These are phyloP conservation scores for Phialophora macrospora DNA, from an alignment of 2,329 filamentous ascomycete genomes.

Conservation along the genomic window DNA sequence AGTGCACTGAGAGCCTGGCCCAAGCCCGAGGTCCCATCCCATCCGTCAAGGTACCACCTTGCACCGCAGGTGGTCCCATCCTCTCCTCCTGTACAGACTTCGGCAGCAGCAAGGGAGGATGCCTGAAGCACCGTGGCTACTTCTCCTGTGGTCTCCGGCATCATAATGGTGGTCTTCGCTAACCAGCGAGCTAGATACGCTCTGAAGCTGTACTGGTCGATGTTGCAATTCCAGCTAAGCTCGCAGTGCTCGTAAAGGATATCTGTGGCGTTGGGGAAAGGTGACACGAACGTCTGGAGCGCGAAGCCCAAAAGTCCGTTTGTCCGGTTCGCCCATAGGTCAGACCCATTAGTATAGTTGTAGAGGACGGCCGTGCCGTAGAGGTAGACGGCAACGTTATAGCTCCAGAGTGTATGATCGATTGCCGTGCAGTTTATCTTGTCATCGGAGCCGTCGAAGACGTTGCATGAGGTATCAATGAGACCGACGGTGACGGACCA, in stretches of 20 bases:
- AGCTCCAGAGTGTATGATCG: constrained; percentile 67
- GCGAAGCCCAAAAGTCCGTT: constrained; percentile 45
- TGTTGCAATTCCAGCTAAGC: constrained; percentile 58
- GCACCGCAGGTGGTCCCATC: constrained; percentile 66
- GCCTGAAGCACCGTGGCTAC: constrained; percentile 55
- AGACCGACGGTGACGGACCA: constrained; percentile 61
- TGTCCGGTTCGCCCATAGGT: background rate
- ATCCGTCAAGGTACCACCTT: constrained; percentile 61
- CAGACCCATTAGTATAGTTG: constrained; percentile 62
- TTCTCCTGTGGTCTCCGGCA: constrained; percentile 57
- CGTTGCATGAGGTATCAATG: constrained; percentile 64
- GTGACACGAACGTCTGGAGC: constrained; percentile 54
- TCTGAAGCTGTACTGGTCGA: constrained; percentile 69
- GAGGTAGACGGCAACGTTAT: constrained; percentile 65
- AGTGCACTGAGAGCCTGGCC: constrained; percentile 71
- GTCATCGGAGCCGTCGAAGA: constrained; percentile 68
- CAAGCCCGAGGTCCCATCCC: constrained; percentile 64
- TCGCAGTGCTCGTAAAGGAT: constrained; percentile 68
- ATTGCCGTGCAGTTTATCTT: constrained; percentile 63
- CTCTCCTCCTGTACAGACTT: constrained; percentile 30
- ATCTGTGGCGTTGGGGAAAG: constrained; percentile 48
- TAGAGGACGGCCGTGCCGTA: constrained; percentile 44
- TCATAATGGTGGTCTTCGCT: constrained; percentile 61
- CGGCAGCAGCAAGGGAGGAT: background rate
- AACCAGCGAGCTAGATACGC: constrained; percentile 66